Evolutionary conservation across 2,329 filamentous ascomycete species (phyloP), one percentile per base, ranked within the genome.

Genomic region (Talaromyces sp.): DNA sequence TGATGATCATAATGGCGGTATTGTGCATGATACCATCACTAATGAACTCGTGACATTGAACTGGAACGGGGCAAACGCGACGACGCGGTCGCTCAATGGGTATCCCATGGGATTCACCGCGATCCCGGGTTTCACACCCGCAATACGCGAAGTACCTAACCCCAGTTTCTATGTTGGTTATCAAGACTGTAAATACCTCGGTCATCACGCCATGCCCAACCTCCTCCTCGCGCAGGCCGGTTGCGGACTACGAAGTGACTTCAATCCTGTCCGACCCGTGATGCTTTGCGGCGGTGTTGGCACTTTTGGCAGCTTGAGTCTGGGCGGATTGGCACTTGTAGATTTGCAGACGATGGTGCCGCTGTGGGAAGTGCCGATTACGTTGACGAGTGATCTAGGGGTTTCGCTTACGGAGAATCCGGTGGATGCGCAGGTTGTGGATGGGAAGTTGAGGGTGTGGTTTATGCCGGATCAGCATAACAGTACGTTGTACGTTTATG

Each of bases 101-200:
- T 71, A 80, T 43, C 67, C 68, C 22, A 64, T 61, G 19, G 54
- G 61, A 6, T 73, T 69, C 59, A 62, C 68, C 1, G 56, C 63
- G 7, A 50, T 70, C 4, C 67, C 69, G 2, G 63, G 58, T 4
- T 74, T 76, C 60, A 71, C 70, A 0, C 37, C 62, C 2, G 75
- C 75, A 0, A 45, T 67, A 31, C 65, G 57, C 6, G 67, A 69
- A 15, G 68, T 71, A 7, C 66, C 69, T 7, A 83, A 83, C 59
- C 81, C 80, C 0, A 78, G 73, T 41, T 77, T 81, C 68, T 84
- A 78, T 70, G 70, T 81, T 63, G 82, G 84, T 66, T 84, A 84
- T 68, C 82, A 84, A 70, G 82, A 84, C 74, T 84, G 82, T 73
- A 84, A 84, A 69, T 83, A 79, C 70, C 73, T 84, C 0, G 82